A percentile compares a stretch with the other conserved stretches of the same genome.
Conservation (phyloP, 768 basidiomycete species). For the Suillus plorans region DNA sequence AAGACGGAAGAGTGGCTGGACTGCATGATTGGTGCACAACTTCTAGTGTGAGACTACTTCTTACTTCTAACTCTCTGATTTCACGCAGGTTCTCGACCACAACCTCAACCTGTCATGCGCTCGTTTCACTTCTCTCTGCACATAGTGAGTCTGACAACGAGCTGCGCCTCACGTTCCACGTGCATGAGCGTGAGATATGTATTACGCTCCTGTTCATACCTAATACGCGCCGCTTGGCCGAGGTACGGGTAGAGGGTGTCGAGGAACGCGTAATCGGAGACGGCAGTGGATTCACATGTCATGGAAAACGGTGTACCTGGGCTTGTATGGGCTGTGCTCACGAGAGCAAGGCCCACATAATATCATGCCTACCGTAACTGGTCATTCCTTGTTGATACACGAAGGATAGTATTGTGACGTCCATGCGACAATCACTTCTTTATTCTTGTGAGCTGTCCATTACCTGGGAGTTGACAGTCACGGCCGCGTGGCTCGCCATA, state of each 20-base stretch:
- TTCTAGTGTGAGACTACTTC: neutral
- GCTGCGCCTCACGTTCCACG: constrained; percentile 63
- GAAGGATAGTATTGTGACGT: neutral
- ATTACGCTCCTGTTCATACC: constrained; percentile 68
- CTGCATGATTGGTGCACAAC: constrained; percentile 67
- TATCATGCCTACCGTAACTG: neutral
- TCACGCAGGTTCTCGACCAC: constrained; percentile 66
- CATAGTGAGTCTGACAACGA: constrained; percentile 73
- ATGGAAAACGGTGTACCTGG: constrained; percentile 66
- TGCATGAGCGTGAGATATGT: constrained; percentile 43
- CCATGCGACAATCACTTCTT: neutral
- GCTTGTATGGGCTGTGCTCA: constrained; percentile 59
- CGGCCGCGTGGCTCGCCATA: neutral
- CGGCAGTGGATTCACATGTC: constrained; percentile 58
- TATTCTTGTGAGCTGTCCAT: neutral
- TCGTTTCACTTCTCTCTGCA: constrained; percentile 60
- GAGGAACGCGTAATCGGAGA: constrained; percentile 57
- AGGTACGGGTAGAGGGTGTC: constrained; percentile 56
- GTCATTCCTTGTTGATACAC: neutral
- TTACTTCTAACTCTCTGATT: neutral
- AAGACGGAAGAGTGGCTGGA: constrained; percentile 54
- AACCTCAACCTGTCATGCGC: constrained; percentile 59
- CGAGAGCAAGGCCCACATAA: constrained; percentile 34
- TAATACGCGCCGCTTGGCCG: constrained; percentile 63
- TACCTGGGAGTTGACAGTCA: neutral